These are phyloP conservation scores for Suillus occidentalis DNA, from an alignment of 768 basidiomycete genomes.

Conservation along the genomic window DNA sequence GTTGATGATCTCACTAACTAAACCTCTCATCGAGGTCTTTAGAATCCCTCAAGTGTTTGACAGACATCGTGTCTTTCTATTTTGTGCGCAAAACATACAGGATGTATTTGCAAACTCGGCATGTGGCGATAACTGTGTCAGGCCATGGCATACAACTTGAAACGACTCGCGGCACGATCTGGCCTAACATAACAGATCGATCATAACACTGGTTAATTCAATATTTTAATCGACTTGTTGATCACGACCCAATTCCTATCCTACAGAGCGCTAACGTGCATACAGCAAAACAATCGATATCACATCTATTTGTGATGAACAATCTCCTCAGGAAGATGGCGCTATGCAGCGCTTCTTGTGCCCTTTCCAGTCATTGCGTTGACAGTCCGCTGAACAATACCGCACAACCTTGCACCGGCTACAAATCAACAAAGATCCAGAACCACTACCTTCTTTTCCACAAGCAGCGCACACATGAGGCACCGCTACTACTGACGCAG, in stretches of 20 bases:
- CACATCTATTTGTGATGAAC: background rate
- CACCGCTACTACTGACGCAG: background rate
- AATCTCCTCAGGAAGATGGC: background rate
- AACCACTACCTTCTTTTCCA: conserved; percentile 13
- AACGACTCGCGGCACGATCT: background rate
- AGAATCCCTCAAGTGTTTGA: no score
- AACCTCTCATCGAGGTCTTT: no score
- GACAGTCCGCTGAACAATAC: conserved; percentile 48
- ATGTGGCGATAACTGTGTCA: background rate
- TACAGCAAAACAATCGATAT: background rate
- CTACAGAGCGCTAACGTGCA: background rate
- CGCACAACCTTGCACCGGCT: conserved; percentile 36
- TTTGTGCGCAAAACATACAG: no score
- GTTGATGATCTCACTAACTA: no score
- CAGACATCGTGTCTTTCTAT: no score
- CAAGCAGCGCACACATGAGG: conserved; percentile 20
- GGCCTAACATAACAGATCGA: no score
- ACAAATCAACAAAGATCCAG: conserved; percentile 31
- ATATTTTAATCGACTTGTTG: background rate
- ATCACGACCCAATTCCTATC: background rate
- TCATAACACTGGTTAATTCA: no score
- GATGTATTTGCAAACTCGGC: no score
- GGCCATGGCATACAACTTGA: background rate
- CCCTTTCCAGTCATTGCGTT: conserved; percentile 46
- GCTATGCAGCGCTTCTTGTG: conserved; percentile 40